A percentile compares a stretch with the other conserved stretches of the same genome.
Conservation (phyloP, 176 grass and related monocot genomes). For the Areca catechu region DNA sequence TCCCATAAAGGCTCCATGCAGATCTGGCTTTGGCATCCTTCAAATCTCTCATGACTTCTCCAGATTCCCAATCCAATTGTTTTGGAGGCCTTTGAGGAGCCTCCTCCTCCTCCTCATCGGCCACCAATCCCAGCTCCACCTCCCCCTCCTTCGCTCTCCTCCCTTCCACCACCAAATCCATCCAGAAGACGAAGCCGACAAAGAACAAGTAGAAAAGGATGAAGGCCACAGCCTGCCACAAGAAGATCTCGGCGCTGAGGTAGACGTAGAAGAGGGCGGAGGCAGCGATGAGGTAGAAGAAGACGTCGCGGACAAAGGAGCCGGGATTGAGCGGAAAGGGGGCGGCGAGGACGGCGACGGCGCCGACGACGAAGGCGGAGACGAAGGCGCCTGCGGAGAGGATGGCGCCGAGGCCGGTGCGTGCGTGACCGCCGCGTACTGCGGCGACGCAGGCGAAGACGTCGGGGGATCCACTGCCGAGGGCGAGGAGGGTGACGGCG, state of each 20-base stretch:
- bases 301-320: slow-evolving; percentile 60
- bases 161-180: slow-evolving; percentile 46
- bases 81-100: no score
- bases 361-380: slow-evolving; percentile 78
- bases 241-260: slow-evolving; percentile 83
- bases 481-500: slow-evolving; percentile 84
- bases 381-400: slow-evolving; percentile 81
- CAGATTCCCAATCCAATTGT: neutral
- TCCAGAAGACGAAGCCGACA: slow-evolving; percentile 74
- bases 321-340: slow-evolving; percentile 60
- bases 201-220: slow-evolving; percentile 82
- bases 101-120: neutral
- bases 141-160: slow-evolving; percentile 25
- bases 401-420: slow-evolving; percentile 55
- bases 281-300: slow-evolving; percentile 74
- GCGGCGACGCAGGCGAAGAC: slow-evolving; percentile 68
- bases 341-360: slow-evolving; percentile 45
- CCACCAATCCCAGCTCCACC: slow-evolving; percentile 28
- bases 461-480: slow-evolving; percentile 86
- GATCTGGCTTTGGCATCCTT: neutral
- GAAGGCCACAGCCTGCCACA: slow-evolving; percentile 80
- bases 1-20: neutral
- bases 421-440: slow-evolving; percentile 33
- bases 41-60: slow-evolving; percentile 8
- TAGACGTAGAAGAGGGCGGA: slow-evolving; percentile 68